Evolutionary conservation across 768 basidiomycete genomes (phyloP).

Genomic region (Agaricus subrufescens): DNA sequence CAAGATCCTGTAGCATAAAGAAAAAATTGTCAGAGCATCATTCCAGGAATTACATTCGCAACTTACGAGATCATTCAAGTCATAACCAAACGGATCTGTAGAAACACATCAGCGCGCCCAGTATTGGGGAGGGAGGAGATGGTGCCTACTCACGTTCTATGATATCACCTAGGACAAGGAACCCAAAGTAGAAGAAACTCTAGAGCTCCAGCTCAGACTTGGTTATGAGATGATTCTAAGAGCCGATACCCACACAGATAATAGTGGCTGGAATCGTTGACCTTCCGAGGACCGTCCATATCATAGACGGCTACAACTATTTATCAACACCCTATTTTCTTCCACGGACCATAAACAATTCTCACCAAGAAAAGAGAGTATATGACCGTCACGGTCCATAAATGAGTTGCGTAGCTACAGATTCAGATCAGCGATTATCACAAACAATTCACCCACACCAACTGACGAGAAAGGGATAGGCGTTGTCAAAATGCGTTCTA

Average conservation of each 20-base stretch:
- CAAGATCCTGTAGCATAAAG: conserved; percentile 42
- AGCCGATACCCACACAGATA: conserved; percentile 34
- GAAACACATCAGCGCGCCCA: neutral
- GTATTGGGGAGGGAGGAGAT: neutral
- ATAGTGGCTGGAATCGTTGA: conserved; percentile 62
- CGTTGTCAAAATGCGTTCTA: conserved; percentile 71
- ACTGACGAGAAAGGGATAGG: conserved; percentile 70
- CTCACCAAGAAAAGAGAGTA: conserved; percentile 59
- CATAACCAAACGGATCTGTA: conserved; percentile 53
- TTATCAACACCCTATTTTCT: neutral
- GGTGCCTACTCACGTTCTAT: conserved; percentile 55
- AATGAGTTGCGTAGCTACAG: conserved; percentile 57
- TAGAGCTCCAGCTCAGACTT: conserved; percentile 18
- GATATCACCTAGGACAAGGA: conserved; percentile 70
- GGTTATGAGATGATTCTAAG: conserved; percentile 5
- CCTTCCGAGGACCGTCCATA: conserved; percentile 50
- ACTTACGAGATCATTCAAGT: conserved; percentile 67
- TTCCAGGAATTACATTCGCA: neutral
- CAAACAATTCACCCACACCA: neutral
- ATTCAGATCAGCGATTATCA: neutral
- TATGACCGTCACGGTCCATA: conserved; percentile 60
- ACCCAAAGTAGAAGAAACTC: conserved; percentile 71
- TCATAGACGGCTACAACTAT: conserved; percentile 56
- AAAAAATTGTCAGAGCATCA: neutral
- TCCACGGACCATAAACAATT: neutral